Conservation (phyloP, 257 asterid genomes). For the Verbena officinalis region DNA sequence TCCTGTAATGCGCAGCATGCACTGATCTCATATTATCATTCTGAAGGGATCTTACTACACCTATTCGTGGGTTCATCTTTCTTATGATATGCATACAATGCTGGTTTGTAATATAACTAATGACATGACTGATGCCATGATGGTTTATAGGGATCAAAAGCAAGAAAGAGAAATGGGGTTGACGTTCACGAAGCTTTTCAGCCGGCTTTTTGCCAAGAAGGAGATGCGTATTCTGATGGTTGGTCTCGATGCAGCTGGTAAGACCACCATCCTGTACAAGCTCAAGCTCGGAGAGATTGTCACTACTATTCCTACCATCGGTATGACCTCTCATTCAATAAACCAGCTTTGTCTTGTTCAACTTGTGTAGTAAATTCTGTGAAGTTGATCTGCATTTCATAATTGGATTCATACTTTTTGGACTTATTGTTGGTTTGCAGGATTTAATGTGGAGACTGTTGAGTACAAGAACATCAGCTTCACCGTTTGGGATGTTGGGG, state of each 20-base stretch:
- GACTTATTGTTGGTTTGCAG: constrained; percentile 35
- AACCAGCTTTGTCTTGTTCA: constrained; percentile 11
- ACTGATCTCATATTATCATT: not conserved
- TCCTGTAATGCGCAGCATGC: too few relatives aligned
- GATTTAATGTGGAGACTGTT: constrained; percentile 69
- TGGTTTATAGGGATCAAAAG: constrained; percentile 36
- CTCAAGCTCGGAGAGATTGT: constrained; percentile 74
- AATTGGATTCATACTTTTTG: constrained; percentile 8
- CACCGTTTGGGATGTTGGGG: constrained; percentile 77
- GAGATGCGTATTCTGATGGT: constrained; percentile 73
- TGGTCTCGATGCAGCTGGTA: constrained; percentile 72
- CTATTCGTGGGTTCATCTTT: not conserved
- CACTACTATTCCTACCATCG: constrained; percentile 65
- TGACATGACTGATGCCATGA: constrained; percentile 14
- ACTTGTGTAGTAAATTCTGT: not conserved
- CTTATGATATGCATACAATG: not conserved
- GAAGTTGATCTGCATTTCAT: not conserved
- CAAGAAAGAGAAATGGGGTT: constrained; percentile 60
- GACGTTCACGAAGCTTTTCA: constrained; percentile 71
- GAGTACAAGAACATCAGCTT: constrained; percentile 76
- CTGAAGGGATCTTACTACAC: not conserved
- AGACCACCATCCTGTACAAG: constrained; percentile 69
- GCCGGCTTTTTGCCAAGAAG: constrained; percentile 72
- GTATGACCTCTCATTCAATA: constrained; percentile 35
- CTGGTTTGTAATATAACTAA: not conserved